Evolutionary conservation across 441 rosid species (phyloP).

Genomic region (Croton laevigatus): DNA sequence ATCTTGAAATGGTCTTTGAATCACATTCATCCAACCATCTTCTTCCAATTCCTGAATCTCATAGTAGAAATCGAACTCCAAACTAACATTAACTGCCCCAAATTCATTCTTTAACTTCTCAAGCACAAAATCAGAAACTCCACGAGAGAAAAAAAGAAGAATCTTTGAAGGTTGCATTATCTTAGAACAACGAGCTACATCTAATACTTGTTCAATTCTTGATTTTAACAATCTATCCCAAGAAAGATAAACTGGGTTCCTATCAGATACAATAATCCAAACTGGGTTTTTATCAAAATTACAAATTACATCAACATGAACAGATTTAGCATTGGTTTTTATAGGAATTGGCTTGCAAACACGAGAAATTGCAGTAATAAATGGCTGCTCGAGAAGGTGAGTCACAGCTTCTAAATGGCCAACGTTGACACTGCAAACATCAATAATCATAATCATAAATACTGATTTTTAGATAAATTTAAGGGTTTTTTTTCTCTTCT

Average conservation of each 20-base stretch:
- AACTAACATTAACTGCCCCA: constrained; percentile 43
- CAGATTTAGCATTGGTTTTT: background rate
- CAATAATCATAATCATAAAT: background rate
- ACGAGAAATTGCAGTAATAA: constrained; percentile 64
- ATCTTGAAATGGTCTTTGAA: constrained; percentile 38
- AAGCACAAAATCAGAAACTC: constrained; percentile 34
- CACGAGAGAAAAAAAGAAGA: constrained; percentile 68
- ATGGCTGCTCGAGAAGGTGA: constrained; percentile 53
- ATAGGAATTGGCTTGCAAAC: constrained; percentile 58
- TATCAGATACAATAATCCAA: constrained; percentile 63
- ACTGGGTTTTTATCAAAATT: constrained; percentile 54
- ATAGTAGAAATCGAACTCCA: constrained; percentile 34
- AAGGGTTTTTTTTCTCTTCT: too few relatives aligned
- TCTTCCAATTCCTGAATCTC: constrained; percentile 37
- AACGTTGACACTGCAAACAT: constrained; percentile 55
- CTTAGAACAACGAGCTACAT: constrained; percentile 48
- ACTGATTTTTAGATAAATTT: too few relatives aligned
- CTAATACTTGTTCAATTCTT: constrained; percentile 45
- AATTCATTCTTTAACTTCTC: constrained; percentile 41
- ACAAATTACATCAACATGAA: constrained; percentile 74
- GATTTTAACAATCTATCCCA: constrained; percentile 57
- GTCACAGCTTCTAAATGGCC: constrained; percentile 83
- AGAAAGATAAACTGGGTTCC: constrained; percentile 53
- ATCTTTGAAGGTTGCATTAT: constrained; percentile 53
- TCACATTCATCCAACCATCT: constrained; percentile 56